Conservation (phyloP, 1,284 basidiomycete species). For the Cryptococcus sp. region DNA sequence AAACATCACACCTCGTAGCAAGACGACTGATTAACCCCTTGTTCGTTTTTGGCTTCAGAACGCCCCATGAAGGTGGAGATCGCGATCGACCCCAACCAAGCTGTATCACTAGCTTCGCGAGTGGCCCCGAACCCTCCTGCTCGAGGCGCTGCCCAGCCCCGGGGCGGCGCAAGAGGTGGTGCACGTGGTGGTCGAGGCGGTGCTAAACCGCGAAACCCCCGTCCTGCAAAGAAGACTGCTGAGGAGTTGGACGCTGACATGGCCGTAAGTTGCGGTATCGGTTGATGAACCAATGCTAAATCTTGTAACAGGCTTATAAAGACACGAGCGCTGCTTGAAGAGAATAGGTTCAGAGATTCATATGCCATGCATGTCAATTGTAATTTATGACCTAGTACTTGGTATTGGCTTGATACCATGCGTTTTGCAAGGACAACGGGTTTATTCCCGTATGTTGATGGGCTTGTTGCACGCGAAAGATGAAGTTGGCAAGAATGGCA, state of each 20-base stretch:
- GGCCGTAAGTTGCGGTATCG: constrained; percentile 61
- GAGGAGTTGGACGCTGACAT: constrained; percentile 66
- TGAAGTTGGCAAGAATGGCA: constrained; percentile 82
- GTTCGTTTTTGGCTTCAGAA: constrained; percentile 60
- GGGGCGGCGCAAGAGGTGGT: constrained; percentile 26
- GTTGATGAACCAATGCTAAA: too few relatives aligned
- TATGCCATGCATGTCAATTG: not conserved
- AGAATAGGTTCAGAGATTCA: not conserved
- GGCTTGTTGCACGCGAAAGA: constrained; percentile 61
- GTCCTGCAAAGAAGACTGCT: constrained; percentile 58
- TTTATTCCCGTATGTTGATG: constrained; percentile 32
- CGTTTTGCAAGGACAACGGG: constrained; percentile 37
- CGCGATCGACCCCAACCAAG: constrained; percentile 80
- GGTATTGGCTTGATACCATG: constrained; percentile 37
- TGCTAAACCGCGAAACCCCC: constrained; percentile 51
- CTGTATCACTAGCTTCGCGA: constrained; percentile 65
- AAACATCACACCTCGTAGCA: not conserved
- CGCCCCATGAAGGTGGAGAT: constrained; percentile 99
- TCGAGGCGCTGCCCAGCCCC: constrained; percentile 42
- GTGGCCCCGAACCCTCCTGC: constrained; percentile 57
- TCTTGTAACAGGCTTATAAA: constrained; percentile 37
- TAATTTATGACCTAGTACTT: constrained; percentile 1
- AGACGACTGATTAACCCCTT: too few relatives aligned
- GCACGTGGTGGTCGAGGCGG: constrained; percentile 57
- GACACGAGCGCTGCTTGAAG: constrained; percentile 26